Percentiles rank a stretch among this genome's conserved stretches.
Conservation (phyloP, 305 asterid genomes). For the Nicotiana rustica region DNA sequence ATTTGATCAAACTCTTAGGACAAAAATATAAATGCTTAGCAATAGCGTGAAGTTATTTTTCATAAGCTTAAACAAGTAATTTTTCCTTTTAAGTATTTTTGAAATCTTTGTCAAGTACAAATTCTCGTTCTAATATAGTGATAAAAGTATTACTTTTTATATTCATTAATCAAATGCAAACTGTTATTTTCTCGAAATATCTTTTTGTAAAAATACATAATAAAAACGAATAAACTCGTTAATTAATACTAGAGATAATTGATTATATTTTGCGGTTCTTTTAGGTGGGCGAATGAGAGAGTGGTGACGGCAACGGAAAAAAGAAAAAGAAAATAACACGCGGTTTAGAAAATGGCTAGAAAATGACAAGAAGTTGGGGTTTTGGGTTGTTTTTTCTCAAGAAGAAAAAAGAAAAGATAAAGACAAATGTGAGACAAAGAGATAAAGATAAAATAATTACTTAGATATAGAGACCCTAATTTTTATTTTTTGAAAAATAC, state of each 20-base stretch:
- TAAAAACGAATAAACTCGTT: too few species aligned
- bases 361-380: background rate
- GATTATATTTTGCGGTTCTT: constrained; percentile 16
- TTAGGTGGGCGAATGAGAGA: constrained; percentile 47
- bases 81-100: too few species aligned
- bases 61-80: too few species aligned
- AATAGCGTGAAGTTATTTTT: too few species aligned
- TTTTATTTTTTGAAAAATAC: background rate
- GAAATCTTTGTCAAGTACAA: too few species aligned
- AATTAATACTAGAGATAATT: background rate
- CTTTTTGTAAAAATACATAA: too few species aligned
- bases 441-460: constrained; percentile 2
- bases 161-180: too few species aligned
- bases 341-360: constrained; percentile 45
- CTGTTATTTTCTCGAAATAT: too few species aligned
- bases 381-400: background rate
- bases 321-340: constrained; percentile 39
- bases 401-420: background rate
- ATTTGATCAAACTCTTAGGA: too few species aligned
- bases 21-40: too few species aligned
- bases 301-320: constrained; percentile 47
- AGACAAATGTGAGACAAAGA: background rate
- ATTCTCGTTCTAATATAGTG: too few species aligned
- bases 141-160: too few species aligned
- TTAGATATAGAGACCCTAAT: background rate